Base-by-base conservation (phyloP, 495 filamentous ascomycete species). In the Neurospora sp. region DNA sequence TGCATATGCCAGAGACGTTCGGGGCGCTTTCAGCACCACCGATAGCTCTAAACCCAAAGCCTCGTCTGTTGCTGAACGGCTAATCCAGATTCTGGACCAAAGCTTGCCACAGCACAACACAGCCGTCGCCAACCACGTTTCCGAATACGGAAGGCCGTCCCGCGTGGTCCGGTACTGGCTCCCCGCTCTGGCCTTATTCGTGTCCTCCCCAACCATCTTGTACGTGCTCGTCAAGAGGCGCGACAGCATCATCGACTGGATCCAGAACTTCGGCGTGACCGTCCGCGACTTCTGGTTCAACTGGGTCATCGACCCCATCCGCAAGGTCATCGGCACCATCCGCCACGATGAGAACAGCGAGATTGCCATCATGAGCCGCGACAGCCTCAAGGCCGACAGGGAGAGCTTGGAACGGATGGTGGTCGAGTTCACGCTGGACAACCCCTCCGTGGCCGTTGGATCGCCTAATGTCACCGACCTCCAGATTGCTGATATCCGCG, bases 381-480 rank as follows among this genome's bases (percentile, higher is more conserved):
- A 92, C 74, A 97, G 93, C 75, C 84, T 99, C 31, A 88, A 91
- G 78, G 94, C 93, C 20, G 96, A 99, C 76, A 89, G 93, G 65
- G 92, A 92, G 22, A 97, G 94, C 75, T 83, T 99, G 59, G 96
- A 99, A 80, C 89, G 96, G 42, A 99, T 99, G 96, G 96, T 98
- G 2, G 90, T 98, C 18, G 94, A 98, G 76, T 99, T 98, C 82
- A 91, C 93, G 8, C 83, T 89, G 18, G 93, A 97, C 72, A 91
- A 93, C 76, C 89, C 92, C 6, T 83, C 86, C 39, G 78, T 84
- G 1, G 82, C 85, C 12, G 79, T 80, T 20, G 85, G 85, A 1
- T 75, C 74, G 3, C 72, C 78, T 12, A 76, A 83, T 12, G 78
- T 86, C 39, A 87, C 84, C 3, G 85, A 92, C 12, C 74, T 77